phyloP scores from a whole-genome alignment of 1,284 basidiomycete species.

The Apiotrichum gracile region DNA sequence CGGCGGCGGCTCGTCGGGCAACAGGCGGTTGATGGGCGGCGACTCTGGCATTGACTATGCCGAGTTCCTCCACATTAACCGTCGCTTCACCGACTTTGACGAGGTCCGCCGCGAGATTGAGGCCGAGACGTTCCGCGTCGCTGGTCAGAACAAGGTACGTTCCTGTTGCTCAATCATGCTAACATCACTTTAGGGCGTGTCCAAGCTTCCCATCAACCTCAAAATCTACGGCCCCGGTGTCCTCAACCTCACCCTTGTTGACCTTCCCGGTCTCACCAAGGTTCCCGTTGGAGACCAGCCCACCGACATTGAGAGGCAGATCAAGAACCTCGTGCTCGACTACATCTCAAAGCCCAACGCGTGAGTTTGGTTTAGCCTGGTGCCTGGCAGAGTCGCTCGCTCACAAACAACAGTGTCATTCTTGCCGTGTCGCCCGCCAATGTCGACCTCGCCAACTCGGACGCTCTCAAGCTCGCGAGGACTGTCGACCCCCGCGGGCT shows the following conservation, averaged over 20 bases:
- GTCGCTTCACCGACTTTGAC: constrained; percentile 88
- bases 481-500: constrained; percentile 92
- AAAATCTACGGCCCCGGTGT: constrained; percentile 94
- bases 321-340: constrained; percentile 85
- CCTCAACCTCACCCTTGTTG: constrained; percentile 89
- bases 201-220: constrained; percentile 88
- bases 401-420: constrained; percentile 64
- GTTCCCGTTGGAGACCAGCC: constrained; percentile 65
- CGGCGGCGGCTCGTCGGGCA: constrained; percentile 13
- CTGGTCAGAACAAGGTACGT: constrained; percentile 84
- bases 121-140: constrained; percentile 94
- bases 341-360: constrained; percentile 97
- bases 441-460: constrained; percentile 97
- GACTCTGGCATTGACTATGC: constrained; percentile 70
- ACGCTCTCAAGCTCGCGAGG: constrained; percentile 92
- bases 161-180: not conserved
- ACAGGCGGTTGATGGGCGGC: constrained; percentile 25
- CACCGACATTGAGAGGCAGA: constrained; percentile 93
- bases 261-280: constrained; percentile 93
- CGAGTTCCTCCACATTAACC: constrained; percentile 95
- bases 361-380: constrained; percentile 50
- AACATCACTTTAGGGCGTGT: constrained; percentile 59
- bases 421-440: constrained; percentile 95
- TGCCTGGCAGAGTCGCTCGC: not conserved
- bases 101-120: constrained; percentile 96